phyloP scores from a whole-genome alignment of 345 rosid genomes.

The Trapa incisa region DNA sequence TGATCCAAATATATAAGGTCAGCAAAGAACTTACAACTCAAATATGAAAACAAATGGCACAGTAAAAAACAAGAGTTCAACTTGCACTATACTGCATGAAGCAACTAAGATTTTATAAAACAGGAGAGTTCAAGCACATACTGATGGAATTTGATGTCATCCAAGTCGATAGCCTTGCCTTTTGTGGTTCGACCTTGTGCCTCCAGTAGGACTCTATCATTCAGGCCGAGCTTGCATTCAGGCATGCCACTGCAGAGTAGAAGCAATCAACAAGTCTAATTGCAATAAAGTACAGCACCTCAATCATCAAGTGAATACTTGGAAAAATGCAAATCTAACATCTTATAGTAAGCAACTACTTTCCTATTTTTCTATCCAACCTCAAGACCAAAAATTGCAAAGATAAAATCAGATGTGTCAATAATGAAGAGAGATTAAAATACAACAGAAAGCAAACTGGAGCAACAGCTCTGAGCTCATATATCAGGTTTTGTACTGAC shows the following conservation, averaged over 20 bases:
- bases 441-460: no score
- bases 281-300: neutral
- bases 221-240: constrained; percentile 93
- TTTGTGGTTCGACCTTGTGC: constrained; percentile 92
- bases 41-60: neutral
- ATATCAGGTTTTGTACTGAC: neutral
- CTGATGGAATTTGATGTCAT: constrained; percentile 98
- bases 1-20: constrained; percentile 17
- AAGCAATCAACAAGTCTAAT: neutral
- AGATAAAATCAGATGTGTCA: neutral
- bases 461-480: neutral
- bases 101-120: constrained; percentile 5
- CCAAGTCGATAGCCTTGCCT: constrained; percentile 93
- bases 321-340: neutral
- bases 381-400: neutral
- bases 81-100: neutral
- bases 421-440: neutral
- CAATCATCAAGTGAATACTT: neutral
- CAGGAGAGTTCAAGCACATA: constrained; percentile 17
- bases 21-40: neutral
- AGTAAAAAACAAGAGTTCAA: neutral
- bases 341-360: neutral
- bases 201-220: constrained; percentile 87
- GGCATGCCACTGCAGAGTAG: constrained; percentile 76
- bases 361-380: neutral